A percentile compares a stretch with the other conserved stretches of the same genome.
Conservation (phyloP, 2,329 filamentous ascomycete genomes). For the Xylariaceae sp. region DNA sequence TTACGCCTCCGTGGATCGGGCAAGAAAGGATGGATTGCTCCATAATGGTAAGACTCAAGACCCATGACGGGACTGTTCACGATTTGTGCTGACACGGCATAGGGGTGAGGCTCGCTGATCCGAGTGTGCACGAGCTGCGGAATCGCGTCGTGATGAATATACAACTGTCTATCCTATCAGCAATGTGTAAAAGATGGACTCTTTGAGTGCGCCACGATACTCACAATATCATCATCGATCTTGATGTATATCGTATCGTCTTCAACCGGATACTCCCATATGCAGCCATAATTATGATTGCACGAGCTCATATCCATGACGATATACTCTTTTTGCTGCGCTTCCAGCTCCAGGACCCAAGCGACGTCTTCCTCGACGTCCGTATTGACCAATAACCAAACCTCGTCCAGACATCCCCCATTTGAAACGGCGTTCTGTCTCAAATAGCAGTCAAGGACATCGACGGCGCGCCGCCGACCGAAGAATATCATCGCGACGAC, state of each 20-base stretch:
- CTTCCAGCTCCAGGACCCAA: conserved; percentile 37
- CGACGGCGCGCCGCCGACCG: conserved; percentile 39
- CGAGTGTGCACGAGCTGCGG: conserved; percentile 49
- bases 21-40: conserved; percentile 51
- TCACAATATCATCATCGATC: conserved; percentile 42
- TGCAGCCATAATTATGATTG: conserved; percentile 30
- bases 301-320: conserved; percentile 29
- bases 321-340: conserved; percentile 35
- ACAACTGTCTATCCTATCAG: conserved; percentile 10
- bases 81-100: conserved; percentile 51
- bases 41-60: conserved; percentile 50
- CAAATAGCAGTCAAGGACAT: conserved; percentile 42
- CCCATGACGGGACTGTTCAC: conserved; percentile 51
- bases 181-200: background rate
- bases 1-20: conserved; percentile 38
- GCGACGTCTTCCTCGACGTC: conserved; percentile 34
- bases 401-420: conserved; percentile 40
- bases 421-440: conserved; percentile 41
- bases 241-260: conserved; percentile 37
- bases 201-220: conserved; percentile 6
- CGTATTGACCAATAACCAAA: conserved; percentile 41
- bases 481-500: conserved; percentile 43
- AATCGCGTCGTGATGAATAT: conserved; percentile 37
- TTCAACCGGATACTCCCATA: conserved; percentile 27
- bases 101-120: conserved; percentile 44